A percentile compares a stretch with the other conserved stretches of the same genome.
phyloP scores from a whole-genome alignment of 2,329 filamentous ascomycete genomes.

The Juglanconis juglandina region DNA sequence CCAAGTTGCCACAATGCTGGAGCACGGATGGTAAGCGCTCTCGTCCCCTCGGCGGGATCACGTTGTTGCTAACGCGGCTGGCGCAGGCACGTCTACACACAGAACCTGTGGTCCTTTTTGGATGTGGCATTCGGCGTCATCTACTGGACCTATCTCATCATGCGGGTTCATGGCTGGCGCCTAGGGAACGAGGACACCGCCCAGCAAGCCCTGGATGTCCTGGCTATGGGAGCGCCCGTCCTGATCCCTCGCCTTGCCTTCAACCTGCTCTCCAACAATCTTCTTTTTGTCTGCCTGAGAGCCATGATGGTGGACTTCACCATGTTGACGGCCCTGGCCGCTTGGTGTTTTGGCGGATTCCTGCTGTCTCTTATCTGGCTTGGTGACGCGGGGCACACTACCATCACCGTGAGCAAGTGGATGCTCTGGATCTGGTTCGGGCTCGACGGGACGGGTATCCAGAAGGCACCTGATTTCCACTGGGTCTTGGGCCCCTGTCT shows the following conservation, averaged over 20 bases:
- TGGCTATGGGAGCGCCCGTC: constrained; percentile 76
- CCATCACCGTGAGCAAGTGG: constrained; percentile 78
- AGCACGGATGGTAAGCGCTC: constrained; percentile 59
- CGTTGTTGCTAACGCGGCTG: constrained; percentile 33
- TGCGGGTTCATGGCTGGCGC: constrained; percentile 64
- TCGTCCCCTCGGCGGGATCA: neutral
- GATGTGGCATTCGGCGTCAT: constrained; percentile 75
- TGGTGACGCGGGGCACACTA: constrained; percentile 57
- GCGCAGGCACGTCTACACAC: constrained; percentile 72
- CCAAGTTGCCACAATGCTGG: constrained; percentile 71
- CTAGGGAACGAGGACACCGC: constrained; percentile 44
- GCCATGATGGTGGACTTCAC: constrained; percentile 86
- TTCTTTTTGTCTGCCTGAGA: constrained; percentile 75
- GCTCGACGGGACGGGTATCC: constrained; percentile 67
- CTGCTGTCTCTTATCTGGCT: constrained; percentile 77
- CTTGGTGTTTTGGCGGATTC: constrained; percentile 79
- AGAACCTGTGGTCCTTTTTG: constrained; percentile 85
- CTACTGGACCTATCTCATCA: constrained; percentile 63
- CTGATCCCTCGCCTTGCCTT: constrained; percentile 77
- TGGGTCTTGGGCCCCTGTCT: constrained; percentile 73
- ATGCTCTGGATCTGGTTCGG: constrained; percentile 95
- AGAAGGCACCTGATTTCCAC: constrained; percentile 67
- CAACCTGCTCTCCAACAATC: constrained; percentile 77
- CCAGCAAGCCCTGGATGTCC: constrained; percentile 70
- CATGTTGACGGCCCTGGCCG: constrained; percentile 69